phyloP scores from a whole-genome alignment of 768 basidiomycete genomes.

The Leccinum subgranulosum region DNA sequence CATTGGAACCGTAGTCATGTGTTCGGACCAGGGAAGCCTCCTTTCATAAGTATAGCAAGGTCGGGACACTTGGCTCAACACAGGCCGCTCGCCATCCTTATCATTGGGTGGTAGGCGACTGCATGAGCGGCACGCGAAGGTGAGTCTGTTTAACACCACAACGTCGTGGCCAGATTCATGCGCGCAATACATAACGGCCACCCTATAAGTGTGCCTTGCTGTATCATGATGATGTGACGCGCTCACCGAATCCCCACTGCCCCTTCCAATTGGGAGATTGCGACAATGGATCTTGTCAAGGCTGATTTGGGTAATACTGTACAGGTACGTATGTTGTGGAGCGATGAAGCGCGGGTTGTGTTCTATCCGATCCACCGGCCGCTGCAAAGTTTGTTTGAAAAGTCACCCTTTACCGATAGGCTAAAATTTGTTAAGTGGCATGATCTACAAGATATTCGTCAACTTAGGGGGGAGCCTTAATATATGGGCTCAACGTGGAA shows the following conservation, averaged over 20 bases:
- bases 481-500: constrained; percentile 2
- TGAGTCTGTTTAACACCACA: background rate
- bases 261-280: background rate
- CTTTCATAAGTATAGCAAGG: background rate
- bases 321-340: constrained; percentile 6
- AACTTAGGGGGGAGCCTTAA: background rate
- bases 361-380: background rate
- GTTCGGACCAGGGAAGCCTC: constrained; percentile 4
- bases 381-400: background rate
- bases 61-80: background rate
- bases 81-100: background rate
- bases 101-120: background rate
- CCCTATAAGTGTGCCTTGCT: background rate
- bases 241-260: background rate
- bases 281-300: background rate
- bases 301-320: background rate
- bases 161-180: background rate
- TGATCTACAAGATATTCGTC: constrained; percentile 11
- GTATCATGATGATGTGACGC: background rate
- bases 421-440: background rate
- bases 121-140: background rate
- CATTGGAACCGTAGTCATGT: constrained; percentile 21
- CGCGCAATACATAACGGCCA: background rate
- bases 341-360: constrained; percentile 5
- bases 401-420: background rate